Conservation (phyloP, 1,284 basidiomycete genomes). For the Ganoderma resinaceum region DNA sequence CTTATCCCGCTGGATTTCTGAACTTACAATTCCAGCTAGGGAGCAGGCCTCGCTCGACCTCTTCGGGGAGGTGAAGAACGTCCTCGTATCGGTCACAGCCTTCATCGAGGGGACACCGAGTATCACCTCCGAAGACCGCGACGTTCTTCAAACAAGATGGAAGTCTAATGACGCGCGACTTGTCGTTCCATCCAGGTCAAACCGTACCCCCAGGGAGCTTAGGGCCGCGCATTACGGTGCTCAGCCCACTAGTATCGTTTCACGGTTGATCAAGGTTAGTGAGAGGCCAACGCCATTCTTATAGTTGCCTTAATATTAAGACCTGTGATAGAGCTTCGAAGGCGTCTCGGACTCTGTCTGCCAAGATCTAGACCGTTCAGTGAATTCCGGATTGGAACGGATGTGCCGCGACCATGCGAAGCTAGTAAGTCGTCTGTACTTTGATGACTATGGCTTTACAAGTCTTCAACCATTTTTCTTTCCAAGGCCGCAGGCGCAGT, state of each 20-base stretch:
- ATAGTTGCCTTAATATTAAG: neutral
- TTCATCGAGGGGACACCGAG: neutral
- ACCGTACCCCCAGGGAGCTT: neutral
- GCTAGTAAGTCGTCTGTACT: neutral
- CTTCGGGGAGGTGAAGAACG: neutral
- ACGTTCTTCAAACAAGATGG: neutral
- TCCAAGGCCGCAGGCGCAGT: neutral
- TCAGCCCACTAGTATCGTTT: neutral
- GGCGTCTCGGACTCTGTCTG: neutral
- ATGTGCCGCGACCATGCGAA: neutral
- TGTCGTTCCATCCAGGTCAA: no score
- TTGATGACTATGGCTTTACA: no score
- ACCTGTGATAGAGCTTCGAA: neutral
- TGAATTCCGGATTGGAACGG: neutral
- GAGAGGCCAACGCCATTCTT: neutral
- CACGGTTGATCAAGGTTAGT: neutral
- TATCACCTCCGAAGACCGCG: conserved; percentile 6
- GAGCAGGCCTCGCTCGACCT: neutral
- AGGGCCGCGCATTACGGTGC: neutral
- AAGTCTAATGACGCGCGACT: neutral
- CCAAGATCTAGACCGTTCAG: neutral
- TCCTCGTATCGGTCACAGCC: neutral
- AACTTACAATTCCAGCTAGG: conserved; percentile 5
- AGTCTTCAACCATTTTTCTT: no score
- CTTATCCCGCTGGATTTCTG: conserved; percentile 5